Base-by-base conservation (phyloP, 768 basidiomycete genomes). In the Lactifluus echinatus region DNA sequence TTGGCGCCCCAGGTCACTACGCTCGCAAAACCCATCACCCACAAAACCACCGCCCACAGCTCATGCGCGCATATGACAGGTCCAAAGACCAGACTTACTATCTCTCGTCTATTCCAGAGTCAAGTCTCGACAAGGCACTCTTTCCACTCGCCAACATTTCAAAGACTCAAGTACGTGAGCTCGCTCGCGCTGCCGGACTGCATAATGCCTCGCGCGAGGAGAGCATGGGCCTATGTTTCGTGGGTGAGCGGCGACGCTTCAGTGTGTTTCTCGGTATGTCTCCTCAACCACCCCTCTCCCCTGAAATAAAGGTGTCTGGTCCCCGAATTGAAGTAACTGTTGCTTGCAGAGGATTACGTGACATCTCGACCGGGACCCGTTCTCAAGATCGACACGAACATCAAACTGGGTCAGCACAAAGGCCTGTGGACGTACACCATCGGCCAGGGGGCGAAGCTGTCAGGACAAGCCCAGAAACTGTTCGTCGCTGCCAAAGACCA, bases 181-280 rank as follows among this genome's bases (percentile, higher is more conserved):
- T 95, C 17, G 94, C 94, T 0, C 70, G 70, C 8, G 67, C 79
- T 31, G 79, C 79, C 67, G 71, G 68, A 1, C 70, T 97, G 19
- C 83, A 85, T 3, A 93, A 85, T 2, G 89, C 90, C 0, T 75
- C 79, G 2, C 77, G 90, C 57, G 77, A 76, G 17, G 94, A 98
- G 66, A 93, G 89, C 69, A 93, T 95, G 82, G 94, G 94, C 0
- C 79, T 98, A 17, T 98, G 94, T 66, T 98, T 98, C 62, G 84
- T 98, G 1, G 94, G 93, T 4, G 81, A 93, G 66, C 82, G 85
- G 65, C 75, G 76, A 10, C 78, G 73, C 47, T 94, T 95, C 63
- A 74, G 76, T 26, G 71, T 79, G 8, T 97, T 94, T 66, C 69
- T 94, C 48, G 79, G 90, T 87, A 58, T 60, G 79, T 70, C 23